Evolutionary conservation across 805 yeast genomes (phyloP), one percentile per base, ranked within the genome.

Genomic region (Lipomyces spencermartinsiae): DNA sequence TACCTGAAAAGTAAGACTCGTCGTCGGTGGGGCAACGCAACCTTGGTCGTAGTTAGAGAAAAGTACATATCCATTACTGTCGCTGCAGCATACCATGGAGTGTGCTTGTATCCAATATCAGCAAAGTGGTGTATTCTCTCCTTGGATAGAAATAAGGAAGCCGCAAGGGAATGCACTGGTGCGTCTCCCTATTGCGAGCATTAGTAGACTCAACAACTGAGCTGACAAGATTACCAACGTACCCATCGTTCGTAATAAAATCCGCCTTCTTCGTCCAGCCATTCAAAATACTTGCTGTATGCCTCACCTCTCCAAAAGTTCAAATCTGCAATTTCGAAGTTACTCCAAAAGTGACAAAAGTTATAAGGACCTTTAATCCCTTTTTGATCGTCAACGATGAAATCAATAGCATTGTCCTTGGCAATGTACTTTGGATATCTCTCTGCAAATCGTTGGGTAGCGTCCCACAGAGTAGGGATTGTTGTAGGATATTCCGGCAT

Each of bases 231-330:
- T 90, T 94, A n/a, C 89, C 80, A 62, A 80, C 92, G 96, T 5
- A 97, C 97, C 92, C 92, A 89, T 77, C 92, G 81, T 77, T 89
- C 91, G 77, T 89, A 89, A 78, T 87, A 89, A 78, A 89, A 88
- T 56, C 90, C 89, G 29, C 91, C 91, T 1, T 86, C 81, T 63
- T 80, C 74, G 76, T 89, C 92, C 66, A 89, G 80, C 70, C 80
- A 75, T 49, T 87, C 83, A 74, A 89, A 89, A 76, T 82, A 89
- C 68, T 80, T 78, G 43, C 75, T 74, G 76, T 89, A 89, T 31
- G 84, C 85, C 62, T 84, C 82, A 16, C 82, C 71, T 73, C 89
- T 76, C 84, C 86, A 88, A 73, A 89, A 84, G 61, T 84, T 82
- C 74, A 89, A 78, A 68, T 82, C 81, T n/a, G 86, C 92, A 61